Conservation (phyloP, 2,329 filamentous ascomycete genomes). For the Parastagonospora nodorum region DNA sequence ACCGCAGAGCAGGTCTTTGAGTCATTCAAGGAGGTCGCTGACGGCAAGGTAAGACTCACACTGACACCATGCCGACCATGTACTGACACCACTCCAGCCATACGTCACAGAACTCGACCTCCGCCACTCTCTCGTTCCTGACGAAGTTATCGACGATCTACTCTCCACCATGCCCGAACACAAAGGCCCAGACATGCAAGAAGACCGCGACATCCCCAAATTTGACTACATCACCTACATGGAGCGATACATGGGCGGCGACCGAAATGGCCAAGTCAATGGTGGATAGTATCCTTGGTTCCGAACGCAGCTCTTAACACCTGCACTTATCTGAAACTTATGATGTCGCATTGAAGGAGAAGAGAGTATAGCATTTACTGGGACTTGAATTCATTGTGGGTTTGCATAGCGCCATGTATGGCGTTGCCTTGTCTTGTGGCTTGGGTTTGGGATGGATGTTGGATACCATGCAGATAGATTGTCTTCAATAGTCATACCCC, state of each 20-base stretch:
- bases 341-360: not conserved
- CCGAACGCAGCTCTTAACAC: slow-evolving; percentile 15
- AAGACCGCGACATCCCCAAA: slow-evolving; percentile 82
- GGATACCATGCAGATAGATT: slow-evolving; percentile 7
- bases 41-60: slow-evolving; percentile 72
- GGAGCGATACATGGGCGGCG: slow-evolving; percentile 66
- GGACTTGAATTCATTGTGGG: not conserved
- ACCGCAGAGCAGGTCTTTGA: slow-evolving; percentile 98
- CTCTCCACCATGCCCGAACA: slow-evolving; percentile 85
- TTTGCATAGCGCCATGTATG: not conserved
- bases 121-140: slow-evolving; percentile 90
- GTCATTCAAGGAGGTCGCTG: slow-evolving; percentile 94
- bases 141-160: slow-evolving; percentile 94
- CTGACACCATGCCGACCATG: not conserved
- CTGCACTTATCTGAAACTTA: slow-evolving; percentile 15
- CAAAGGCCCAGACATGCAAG: slow-evolving; percentile 80
- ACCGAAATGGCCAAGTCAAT: slow-evolving; percentile 26
- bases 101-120: slow-evolving; percentile 99
- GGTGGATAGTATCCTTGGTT: slow-evolving; percentile 27
- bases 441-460: not conserved
- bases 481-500: slow-evolving; percentile 5
- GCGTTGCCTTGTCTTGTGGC: slow-evolving; percentile 3
- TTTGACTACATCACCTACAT: slow-evolving; percentile 98
- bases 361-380: slow-evolving; percentile 1
- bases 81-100: slow-evolving; percentile 56